A percentile compares a stretch with the other conserved stretches of the same genome.
Conservation (phyloP, 2,329 filamentous ascomycete species). For the Diaporthe ilicicola region DNA sequence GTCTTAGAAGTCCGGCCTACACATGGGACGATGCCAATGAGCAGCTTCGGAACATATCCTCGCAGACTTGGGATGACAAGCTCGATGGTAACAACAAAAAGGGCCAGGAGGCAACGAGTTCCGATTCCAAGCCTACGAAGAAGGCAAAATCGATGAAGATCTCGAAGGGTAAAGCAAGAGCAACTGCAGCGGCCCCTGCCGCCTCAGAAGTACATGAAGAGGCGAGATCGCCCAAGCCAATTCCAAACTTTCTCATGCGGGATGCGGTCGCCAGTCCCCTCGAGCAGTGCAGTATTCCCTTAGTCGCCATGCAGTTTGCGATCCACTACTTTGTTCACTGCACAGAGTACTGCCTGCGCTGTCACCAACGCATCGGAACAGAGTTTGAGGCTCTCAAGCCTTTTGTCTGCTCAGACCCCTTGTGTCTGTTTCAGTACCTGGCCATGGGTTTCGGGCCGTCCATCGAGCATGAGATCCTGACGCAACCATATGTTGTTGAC, state of each 20-base stretch:
- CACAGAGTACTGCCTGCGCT: constrained; percentile 87
- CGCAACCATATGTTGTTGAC: constrained; percentile 84
- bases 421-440: constrained; percentile 92
- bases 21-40: constrained; percentile 75
- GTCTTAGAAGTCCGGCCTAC: constrained; percentile 45
- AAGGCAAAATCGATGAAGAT: not conserved
- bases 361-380: constrained; percentile 72
- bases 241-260: constrained; percentile 4
- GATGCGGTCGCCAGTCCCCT: constrained; percentile 4
- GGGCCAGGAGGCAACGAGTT: not conserved
- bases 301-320: constrained; percentile 76
- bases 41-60: constrained; percentile 35
- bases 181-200: not conserved
- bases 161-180: not conserved
- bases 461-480: constrained; percentile 83
- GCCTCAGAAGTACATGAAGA: constrained; percentile 3
- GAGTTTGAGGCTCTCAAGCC: constrained; percentile 78
- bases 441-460: constrained; percentile 84
- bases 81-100: not conserved
- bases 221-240: constrained; percentile 6
- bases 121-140: constrained; percentile 13
- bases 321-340: constrained; percentile 81
- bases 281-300: constrained; percentile 56
- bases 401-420: constrained; percentile 76
- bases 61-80: not conserved